Evolutionary conservation across 2,329 filamentous ascomycete species (phyloP), one percentile per base, ranked within the genome.

Genomic region (Botrytis squamosa): DNA sequence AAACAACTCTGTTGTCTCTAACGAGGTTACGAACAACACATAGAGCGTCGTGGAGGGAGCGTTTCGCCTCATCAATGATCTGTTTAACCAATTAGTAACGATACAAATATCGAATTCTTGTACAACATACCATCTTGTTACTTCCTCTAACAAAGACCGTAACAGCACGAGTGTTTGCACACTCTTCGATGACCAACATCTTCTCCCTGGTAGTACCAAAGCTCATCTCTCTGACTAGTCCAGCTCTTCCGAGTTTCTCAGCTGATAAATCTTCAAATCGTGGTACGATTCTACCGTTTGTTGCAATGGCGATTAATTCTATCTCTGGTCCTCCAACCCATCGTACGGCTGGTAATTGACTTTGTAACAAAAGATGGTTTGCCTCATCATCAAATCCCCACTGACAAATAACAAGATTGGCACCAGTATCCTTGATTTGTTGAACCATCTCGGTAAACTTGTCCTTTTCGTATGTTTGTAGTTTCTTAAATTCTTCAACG

Each of bases 331-430:
- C 96, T 78, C 96, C 96, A 60, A 99, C 96, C 96, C 96, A 99
- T 84, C 96, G 89, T 74, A 99, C 96, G 55, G 96, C 97, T 16
- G 96, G 97, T 14, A 99, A 89, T 81, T 96, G 88, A 87, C 98
- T 98, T 85, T 98, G 97, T 75, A 99, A 90, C 52, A 99, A 89
- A 75, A 99, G 86, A 84, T 99, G 96, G 86, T 99, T 99, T 76
- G 96, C 96, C 85, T 99, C 96, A 81, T 99, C 96, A 82, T 99
- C 96, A 82, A 99, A 99, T 78, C 96, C 96, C 96, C 97, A 99
- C 83, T 99, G 97, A 85, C 96, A 99, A 81, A 99, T 97, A 77
- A 95, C 96, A 75, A 99, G 88, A 85, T 99, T 99, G 77, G 96
- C 96, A 75, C 96, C 96, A 0, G 95, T 97, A 80, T 93, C 93